Percentiles rank a stretch among this genome's conserved stretches.
phyloP scores from a whole-genome alignment of 495 filamentous ascomycete genomes.

The Darksidea phi region DNA sequence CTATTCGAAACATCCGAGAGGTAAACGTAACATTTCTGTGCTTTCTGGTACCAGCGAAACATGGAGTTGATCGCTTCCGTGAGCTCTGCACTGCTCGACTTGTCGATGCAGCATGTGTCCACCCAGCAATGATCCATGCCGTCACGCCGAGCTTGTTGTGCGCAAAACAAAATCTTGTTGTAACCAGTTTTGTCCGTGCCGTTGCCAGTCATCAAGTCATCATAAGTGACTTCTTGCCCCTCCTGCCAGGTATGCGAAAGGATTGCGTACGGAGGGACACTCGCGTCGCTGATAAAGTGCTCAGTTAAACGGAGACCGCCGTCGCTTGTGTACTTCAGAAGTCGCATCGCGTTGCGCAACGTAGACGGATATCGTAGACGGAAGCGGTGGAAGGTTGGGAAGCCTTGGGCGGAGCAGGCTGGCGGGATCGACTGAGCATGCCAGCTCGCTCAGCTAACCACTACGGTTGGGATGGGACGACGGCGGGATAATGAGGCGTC shows the following conservation, averaged over 20 bases:
- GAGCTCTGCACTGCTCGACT: background rate
- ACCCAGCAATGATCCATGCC: background rate
- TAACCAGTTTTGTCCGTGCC: background rate
- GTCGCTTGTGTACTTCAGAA: background rate
- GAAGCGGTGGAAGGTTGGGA: too few species aligned
- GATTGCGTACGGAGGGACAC: slow-evolving; percentile 1
- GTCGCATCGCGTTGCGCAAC: too few species aligned
- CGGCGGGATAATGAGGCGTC: too few species aligned
- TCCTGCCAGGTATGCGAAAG: slow-evolving; percentile 9
- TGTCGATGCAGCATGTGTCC: background rate
- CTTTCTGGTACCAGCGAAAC: slow-evolving; percentile 5
- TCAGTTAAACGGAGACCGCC: background rate
- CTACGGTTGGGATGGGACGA: too few species aligned
- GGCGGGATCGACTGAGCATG: too few species aligned
- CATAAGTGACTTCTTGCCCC: background rate
- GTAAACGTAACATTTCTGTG: background rate
- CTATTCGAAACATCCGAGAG: background rate
- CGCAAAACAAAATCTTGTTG: slow-evolving; percentile 4
- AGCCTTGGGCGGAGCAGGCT: too few species aligned
- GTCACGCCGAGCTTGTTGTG: background rate
- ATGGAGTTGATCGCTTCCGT: background rate
- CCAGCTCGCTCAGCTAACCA: too few species aligned
- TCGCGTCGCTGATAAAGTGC: background rate
- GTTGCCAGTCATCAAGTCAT: background rate
- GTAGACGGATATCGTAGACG: too few species aligned